Evolutionary conservation across 2,329 filamentous ascomycete genomes (phyloP).

Genomic region (Fusarium mundagurra): DNA sequence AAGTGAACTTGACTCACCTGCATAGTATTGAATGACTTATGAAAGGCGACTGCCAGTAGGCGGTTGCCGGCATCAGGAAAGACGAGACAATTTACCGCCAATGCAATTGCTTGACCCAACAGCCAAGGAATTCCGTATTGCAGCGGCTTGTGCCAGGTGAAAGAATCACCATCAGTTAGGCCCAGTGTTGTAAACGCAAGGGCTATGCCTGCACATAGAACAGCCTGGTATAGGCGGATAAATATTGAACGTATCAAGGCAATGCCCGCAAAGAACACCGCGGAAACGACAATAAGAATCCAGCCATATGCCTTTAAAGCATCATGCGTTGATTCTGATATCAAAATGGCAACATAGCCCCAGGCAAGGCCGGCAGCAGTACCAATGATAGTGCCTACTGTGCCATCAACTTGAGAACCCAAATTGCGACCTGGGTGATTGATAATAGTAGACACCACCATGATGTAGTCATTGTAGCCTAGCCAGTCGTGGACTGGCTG

Average conservation of each 20-base stretch:
- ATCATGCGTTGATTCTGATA: conserved; percentile 60
- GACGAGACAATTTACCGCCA: conserved; percentile 59
- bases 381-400: conserved; percentile 62
- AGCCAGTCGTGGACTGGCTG: conserved; percentile 60
- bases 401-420: conserved; percentile 67
- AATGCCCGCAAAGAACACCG: conserved; percentile 61
- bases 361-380: conserved; percentile 64
- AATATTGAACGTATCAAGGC: conserved; percentile 65
- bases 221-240: conserved; percentile 64
- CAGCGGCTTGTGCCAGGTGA: conserved; percentile 62
- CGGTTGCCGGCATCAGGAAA: conserved; percentile 66
- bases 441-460: conserved; percentile 65
- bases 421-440: conserved; percentile 67
- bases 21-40: conserved; percentile 59
- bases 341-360: conserved; percentile 63
- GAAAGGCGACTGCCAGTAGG: conserved; percentile 58
- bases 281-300: conserved; percentile 64
- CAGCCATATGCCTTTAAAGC: conserved; percentile 62
- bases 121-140: conserved; percentile 66
- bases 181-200: conserved; percentile 64
- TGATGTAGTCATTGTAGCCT: conserved; percentile 64
- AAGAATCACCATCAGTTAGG: conserved; percentile 53
- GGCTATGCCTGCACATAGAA: conserved; percentile 65
- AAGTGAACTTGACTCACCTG: conserved; percentile 46
- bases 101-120: conserved; percentile 62